Percentiles rank a stretch among this genome's conserved stretches.
Conservation (phyloP, 768 basidiomycete species). For the Mycena filopes region DNA sequence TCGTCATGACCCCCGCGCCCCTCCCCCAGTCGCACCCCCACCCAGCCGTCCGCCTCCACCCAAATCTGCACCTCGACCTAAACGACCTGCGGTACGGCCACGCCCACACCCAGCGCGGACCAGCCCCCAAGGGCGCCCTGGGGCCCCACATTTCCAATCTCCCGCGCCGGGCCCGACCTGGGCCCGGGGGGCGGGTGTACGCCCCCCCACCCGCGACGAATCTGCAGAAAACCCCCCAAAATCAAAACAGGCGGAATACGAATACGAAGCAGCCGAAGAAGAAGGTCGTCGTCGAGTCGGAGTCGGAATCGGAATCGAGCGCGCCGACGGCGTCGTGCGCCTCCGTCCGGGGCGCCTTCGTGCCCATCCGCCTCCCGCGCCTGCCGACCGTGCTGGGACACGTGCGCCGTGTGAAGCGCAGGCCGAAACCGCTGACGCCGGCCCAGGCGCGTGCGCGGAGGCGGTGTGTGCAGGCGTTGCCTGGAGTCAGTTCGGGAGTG, state of each 20-base stretch:
- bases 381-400: not conserved
- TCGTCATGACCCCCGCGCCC: constrained; percentile 19
- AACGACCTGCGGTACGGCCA: no score
- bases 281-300: no score
- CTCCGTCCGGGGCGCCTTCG: not conserved
- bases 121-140: constrained; percentile 16
- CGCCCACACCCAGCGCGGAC: constrained; percentile 1
- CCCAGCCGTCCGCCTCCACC: no score
- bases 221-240: no score
- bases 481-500: constrained; percentile 6
- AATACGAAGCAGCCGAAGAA: no score
- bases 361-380: constrained; percentile 8
- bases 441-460: not conserved
- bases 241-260: no score
- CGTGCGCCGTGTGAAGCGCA: not conserved
- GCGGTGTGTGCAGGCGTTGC: constrained; percentile 20
- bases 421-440: not conserved
- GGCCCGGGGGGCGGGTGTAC: not conserved
- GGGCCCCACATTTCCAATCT: constrained; percentile 25
- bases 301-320: no score
- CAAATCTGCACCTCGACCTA: no score
- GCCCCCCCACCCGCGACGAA: no score
- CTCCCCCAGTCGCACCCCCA: not conserved
- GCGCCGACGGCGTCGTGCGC: no score
- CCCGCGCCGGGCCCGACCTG: constrained; percentile 7